A percentile compares a stretch with the other conserved stretches of the same genome.
Conservation (phyloP, 495 filamentous ascomycete species). For the Penicillium mononematosum region DNA sequence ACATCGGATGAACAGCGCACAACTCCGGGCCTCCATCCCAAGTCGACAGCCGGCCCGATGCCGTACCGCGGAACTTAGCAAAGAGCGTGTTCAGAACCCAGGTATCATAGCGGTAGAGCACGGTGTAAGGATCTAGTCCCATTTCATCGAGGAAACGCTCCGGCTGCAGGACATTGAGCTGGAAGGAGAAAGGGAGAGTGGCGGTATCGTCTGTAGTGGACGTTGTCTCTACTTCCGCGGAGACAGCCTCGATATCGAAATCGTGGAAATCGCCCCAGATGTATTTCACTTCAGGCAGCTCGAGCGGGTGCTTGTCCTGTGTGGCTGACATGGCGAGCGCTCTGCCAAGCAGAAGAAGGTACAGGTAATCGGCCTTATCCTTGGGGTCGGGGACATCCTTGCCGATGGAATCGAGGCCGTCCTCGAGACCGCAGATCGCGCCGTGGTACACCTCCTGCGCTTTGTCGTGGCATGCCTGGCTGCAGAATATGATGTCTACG, state of each 20-base stretch:
- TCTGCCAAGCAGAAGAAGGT: constrained; percentile 75
- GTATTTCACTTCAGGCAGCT: constrained; percentile 81
- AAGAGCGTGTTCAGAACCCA: constrained; percentile 95
- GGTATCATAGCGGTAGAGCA: constrained; percentile 65
- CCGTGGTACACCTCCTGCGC: constrained; percentile 81
- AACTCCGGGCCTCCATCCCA: constrained; percentile 76
- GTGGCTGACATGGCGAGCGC: constrained; percentile 82
- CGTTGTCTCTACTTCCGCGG: not conserved
- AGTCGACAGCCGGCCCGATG: constrained; percentile 73
- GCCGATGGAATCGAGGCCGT: constrained; percentile 72
- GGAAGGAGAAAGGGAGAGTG: constrained; percentile 82
- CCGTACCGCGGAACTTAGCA: constrained; percentile 89
- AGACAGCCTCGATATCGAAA: constrained; percentile 18
- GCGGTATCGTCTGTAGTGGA: constrained; percentile 12
- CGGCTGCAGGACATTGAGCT: constrained; percentile 76
- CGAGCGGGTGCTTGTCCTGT: constrained; percentile 78
- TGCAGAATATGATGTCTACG: constrained; percentile 85
- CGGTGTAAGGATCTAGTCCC: constrained; percentile 79
- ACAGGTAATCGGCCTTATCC: constrained; percentile 73
- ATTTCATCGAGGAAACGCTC: constrained; percentile 87
- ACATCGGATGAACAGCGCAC: constrained; percentile 72
- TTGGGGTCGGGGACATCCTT: constrained; percentile 68
- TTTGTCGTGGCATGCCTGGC: constrained; percentile 62
- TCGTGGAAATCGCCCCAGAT: constrained; percentile 85
- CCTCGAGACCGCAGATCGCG: constrained; percentile 74